Evolutionary conservation across 2,329 filamentous ascomycete species (phyloP).

Genomic region (Ophiosphaerella herpotricha): DNA sequence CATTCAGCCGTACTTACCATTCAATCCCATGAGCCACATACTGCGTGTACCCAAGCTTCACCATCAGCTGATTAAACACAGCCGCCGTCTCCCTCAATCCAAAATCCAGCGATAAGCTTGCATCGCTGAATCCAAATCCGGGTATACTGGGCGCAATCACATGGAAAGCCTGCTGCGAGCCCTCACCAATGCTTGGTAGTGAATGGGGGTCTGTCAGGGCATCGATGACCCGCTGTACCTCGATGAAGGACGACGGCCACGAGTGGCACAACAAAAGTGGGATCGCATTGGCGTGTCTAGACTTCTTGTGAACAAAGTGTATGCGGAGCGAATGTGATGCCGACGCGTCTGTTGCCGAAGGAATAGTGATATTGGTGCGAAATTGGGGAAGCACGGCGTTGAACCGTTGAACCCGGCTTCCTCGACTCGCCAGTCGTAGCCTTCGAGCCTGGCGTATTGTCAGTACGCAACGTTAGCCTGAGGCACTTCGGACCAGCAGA

Average conservation of each 20-base stretch:
- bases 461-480: neutral
- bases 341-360: constrained; percentile 11
- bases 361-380: constrained; percentile 58
- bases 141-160: constrained; percentile 69
- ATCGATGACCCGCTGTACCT: constrained; percentile 61
- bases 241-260: constrained; percentile 68
- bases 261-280: constrained; percentile 68
- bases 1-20: constrained; percentile 40
- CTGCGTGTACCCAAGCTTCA: constrained; percentile 60
- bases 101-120: constrained; percentile 56
- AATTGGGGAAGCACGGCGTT: constrained; percentile 68
- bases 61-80: constrained; percentile 65
- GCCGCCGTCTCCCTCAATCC: constrained; percentile 60
- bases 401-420: constrained; percentile 64
- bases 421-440: constrained; percentile 66
- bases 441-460: constrained; percentile 59
- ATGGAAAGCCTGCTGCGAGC: constrained; percentile 59
- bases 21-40: constrained; percentile 64
- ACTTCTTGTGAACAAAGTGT: constrained; percentile 68
- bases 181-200: constrained; percentile 30
- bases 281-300: constrained; percentile 58
- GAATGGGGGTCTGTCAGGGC: constrained; percentile 60
- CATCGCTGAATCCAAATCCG: constrained; percentile 70
- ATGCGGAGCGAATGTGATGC: constrained; percentile 53
- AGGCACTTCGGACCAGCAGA: neutral